A percentile compares a stretch with the other conserved stretches of the same genome.
These are phyloP conservation scores for Colletotrichum plurivorum DNA, from an alignment of 2,329 filamentous ascomycete genomes.

Conservation along the genomic window DNA sequence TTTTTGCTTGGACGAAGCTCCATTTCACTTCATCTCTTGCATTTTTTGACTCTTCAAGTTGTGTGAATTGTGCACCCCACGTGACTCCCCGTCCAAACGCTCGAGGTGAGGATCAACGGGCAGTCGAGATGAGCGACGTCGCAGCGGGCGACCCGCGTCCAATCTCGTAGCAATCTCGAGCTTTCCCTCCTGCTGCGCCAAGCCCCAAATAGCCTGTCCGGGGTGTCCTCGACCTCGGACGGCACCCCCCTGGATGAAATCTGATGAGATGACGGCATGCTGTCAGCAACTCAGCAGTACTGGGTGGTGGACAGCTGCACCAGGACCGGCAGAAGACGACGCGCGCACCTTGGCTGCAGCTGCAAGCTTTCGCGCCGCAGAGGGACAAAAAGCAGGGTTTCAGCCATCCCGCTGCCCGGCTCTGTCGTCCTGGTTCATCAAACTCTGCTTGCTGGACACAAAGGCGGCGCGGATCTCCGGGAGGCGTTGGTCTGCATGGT, in stretches of 20 bases:
- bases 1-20: slow-evolving; percentile 19
- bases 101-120: slow-evolving; percentile 37
- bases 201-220: slow-evolving; percentile 1
- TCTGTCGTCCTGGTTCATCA: slow-evolving; percentile 34
- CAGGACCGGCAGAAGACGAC: slow-evolving; percentile 2
- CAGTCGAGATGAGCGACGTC: slow-evolving; percentile 36
- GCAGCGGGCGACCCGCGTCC: slow-evolving; percentile 30
- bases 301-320: neutral
- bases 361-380: slow-evolving; percentile 12
- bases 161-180: slow-evolving; percentile 39
- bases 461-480: slow-evolving; percentile 30
- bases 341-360: slow-evolving; percentile 22
- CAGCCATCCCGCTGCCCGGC: slow-evolving; percentile 28
- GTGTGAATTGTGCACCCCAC: neutral
- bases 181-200: slow-evolving; percentile 2
- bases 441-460: slow-evolving; percentile 27
- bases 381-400: slow-evolving; percentile 33
- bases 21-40: too few relatives aligned
- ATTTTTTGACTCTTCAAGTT: too few relatives aligned
- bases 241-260: slow-evolving; percentile 1
- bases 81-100: neutral
- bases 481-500: slow-evolving; percentile 2
- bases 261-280: slow-evolving; percentile 35
- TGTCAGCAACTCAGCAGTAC: neutral
- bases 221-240: too few relatives aligned